Conservation (phyloP, 2,329 filamentous ascomycete species). For the Stagonosporopsis chrysanthemi region DNA sequence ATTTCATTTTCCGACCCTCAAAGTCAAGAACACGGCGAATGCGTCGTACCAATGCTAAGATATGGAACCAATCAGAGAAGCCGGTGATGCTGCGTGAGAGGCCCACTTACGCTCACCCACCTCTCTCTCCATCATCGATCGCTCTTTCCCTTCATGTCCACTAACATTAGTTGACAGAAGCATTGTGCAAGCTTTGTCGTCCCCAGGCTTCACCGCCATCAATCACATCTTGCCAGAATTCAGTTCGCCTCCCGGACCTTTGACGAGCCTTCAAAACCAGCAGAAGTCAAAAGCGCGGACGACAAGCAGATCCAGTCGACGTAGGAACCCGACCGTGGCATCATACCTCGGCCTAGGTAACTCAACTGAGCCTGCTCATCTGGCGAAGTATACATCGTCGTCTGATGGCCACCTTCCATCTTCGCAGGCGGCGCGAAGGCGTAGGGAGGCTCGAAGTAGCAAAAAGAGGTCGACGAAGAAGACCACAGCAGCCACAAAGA, state of each 20-base stretch:
- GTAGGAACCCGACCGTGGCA: slow-evolving; percentile 37
- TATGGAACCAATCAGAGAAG: slow-evolving; percentile 8
- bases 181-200: not conserved
- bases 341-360: slow-evolving; percentile 38
- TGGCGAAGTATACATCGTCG: slow-evolving; percentile 25
- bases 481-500: not conserved
- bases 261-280: slow-evolving; percentile 7
- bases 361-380: slow-evolving; percentile 26
- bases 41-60: slow-evolving; percentile 15
- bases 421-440: slow-evolving; percentile 22
- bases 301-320: slow-evolving; percentile 1
- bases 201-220: slow-evolving; percentile 39
- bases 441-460: slow-evolving; percentile 9
- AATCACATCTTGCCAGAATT: slow-evolving; percentile 26
- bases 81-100: slow-evolving; percentile 35
- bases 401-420: slow-evolving; percentile 2
- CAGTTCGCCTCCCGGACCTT: slow-evolving; percentile 19
- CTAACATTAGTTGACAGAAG: slow-evolving; percentile 8
- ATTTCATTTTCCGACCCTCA: not conserved
- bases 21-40: not conserved
- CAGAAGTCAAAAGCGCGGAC: not conserved
- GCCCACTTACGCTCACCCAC: slow-evolving; percentile 24
- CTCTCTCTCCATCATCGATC: slow-evolving; percentile 4
- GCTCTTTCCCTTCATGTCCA: not conserved
- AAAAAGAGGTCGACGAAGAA: not conserved